These are phyloP conservation scores for Rhynchosporium graminicola DNA, from an alignment of 2,329 filamentous ascomycete genomes.

Conservation along the genomic window DNA sequence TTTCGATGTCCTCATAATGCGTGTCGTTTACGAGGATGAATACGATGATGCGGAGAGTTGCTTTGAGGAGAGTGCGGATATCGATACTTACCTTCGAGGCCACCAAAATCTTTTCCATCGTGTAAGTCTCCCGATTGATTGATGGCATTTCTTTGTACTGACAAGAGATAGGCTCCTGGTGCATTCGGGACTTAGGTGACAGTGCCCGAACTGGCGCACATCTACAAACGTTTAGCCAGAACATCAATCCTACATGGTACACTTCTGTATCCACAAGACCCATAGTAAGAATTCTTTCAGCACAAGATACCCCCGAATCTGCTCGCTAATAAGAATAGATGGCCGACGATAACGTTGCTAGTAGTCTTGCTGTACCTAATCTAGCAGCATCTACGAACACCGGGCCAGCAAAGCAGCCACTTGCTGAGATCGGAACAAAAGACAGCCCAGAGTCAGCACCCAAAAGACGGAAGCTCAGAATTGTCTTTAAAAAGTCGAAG, in stretches of 20 bases:
- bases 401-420: background rate
- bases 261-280: background rate
- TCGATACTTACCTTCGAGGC: background rate
- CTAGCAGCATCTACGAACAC: no score
- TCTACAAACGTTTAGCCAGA: background rate
- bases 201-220: background rate
- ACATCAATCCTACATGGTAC: background rate
- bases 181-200: background rate
- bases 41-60: background rate
- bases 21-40: background rate
- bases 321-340: no score
- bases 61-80: background rate
- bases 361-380: no score
- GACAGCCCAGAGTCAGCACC: background rate
- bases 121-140: background rate
- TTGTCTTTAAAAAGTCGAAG: background rate
- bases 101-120: background rate
- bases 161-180: background rate
- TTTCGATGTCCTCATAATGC: background rate
- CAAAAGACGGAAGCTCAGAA: background rate
- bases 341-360: no score
- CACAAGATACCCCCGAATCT: no score
- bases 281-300: no score
- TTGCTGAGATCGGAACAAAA: background rate
- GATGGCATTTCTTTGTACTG: background rate